A percentile compares a stretch with the other conserved stretches of the same genome.
Evolutionary conservation across 2,329 filamentous ascomycete species (phyloP).

Genomic region (Simplicillium aogashimaense): DNA sequence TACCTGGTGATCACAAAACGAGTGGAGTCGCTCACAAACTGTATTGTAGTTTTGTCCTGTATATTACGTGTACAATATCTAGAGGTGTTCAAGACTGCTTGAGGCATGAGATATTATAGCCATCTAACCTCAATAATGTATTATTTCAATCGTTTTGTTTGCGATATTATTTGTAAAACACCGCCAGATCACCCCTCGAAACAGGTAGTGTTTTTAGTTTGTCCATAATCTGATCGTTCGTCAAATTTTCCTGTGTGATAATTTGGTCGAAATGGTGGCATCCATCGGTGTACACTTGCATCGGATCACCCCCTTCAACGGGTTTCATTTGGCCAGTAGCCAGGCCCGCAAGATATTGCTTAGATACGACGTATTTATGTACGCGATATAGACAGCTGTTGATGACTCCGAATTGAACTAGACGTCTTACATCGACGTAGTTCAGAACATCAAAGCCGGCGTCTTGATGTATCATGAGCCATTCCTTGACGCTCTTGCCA

Average conservation of each 20-base stretch:
- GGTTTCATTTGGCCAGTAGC: slow-evolving; percentile 42
- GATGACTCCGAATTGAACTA: slow-evolving; percentile 93
- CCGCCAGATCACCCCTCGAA: slow-evolving; percentile 40
- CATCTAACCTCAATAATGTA: neutral
- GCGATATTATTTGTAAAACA: slow-evolving; percentile 38
- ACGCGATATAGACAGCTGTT: slow-evolving; percentile 90
- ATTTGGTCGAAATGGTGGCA: slow-evolving; percentile 74
- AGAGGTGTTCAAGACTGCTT: neutral
- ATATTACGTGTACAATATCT: neutral
- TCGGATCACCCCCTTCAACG: slow-evolving; percentile 30
- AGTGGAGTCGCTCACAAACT: no score
- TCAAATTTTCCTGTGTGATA: slow-evolving; percentile 63
- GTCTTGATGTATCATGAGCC: slow-evolving; percentile 67
- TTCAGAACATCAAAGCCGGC: slow-evolving; percentile 54
- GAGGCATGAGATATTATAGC: slow-evolving; percentile 4
- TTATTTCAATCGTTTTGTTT: neutral
- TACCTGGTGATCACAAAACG: no score
- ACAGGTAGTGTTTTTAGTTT: slow-evolving; percentile 50
- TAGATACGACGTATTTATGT: slow-evolving; percentile 77
- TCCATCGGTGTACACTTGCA: slow-evolving; percentile 65
- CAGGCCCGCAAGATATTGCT: slow-evolving; percentile 47
- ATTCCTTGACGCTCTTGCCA: slow-evolving; percentile 76
- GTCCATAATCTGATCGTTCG: slow-evolving; percentile 60
- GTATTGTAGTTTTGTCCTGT: no score
- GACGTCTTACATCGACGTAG: slow-evolving; percentile 76